These are phyloP conservation scores for Candida coquimbonensis DNA, from an alignment of 805 yeast species.

Conservation along the genomic window DNA sequence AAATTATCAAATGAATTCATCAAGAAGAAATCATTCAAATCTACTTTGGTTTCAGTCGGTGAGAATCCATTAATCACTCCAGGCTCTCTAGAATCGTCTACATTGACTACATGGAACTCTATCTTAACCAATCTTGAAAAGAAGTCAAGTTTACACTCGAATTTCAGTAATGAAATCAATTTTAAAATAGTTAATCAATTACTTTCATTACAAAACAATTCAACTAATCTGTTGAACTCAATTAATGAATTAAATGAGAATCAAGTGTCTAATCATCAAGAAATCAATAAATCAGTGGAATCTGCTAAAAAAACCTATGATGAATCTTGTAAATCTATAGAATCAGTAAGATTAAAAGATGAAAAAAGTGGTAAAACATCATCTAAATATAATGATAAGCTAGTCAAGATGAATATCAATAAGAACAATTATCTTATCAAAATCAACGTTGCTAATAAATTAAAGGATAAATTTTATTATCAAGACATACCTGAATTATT, in stretches of 20 bases:
- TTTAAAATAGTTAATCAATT: conserved; percentile 57
- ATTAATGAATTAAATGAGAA: conserved; percentile 51
- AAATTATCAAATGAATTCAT: conserved; percentile 62
- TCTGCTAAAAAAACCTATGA: conserved; percentile 59
- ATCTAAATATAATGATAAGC: conserved; percentile 49
- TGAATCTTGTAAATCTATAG: conserved; percentile 72
- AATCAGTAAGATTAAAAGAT: conserved; percentile 65
- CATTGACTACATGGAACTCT: conserved; percentile 86
- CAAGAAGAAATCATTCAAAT: conserved; percentile 63
- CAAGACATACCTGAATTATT: conserved; percentile 90
- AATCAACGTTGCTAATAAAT: conserved; percentile 78
- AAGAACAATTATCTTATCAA: conserved; percentile 79
- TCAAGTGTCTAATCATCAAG: conserved; percentile 40
- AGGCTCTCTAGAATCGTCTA: conserved; percentile 86
- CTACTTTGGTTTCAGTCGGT: conserved; percentile 76
- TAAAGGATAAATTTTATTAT: conserved; percentile 86
- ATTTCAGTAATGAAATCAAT: conserved; percentile 54
- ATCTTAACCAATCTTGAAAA: conserved; percentile 77
- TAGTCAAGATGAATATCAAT: conserved; percentile 77
- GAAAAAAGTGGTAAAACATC: conserved; percentile 49
- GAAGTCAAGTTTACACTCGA: conserved; percentile 58
- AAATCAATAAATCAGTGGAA: conserved; percentile 7
- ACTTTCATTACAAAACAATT: conserved; percentile 42
- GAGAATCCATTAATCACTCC: conserved; percentile 88
- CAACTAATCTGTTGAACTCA: conserved; percentile 45